Conservation (phyloP, 2,329 filamentous ascomycete genomes). For the Aaosphaeria arxii region DNA sequence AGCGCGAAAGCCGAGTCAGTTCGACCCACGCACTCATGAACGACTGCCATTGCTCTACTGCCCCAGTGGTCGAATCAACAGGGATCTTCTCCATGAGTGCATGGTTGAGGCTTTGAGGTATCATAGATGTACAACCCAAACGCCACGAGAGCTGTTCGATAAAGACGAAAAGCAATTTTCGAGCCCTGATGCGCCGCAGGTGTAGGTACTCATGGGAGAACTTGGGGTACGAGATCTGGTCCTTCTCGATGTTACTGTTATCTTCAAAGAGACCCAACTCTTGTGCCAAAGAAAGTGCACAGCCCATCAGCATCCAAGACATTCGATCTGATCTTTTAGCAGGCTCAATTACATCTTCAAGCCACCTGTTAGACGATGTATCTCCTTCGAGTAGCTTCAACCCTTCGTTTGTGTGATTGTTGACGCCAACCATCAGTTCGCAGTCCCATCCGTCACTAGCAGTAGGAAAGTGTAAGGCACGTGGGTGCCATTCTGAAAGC, state of each 20-base stretch:
- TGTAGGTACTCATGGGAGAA: conserved; percentile 26
- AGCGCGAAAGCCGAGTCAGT: conserved; percentile 45
- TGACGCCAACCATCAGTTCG: conserved; percentile 45
- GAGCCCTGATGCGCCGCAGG: conserved; percentile 30
- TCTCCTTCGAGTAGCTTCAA: conserved; percentile 33
- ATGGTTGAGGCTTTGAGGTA: conserved; percentile 45
- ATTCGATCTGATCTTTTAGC: conserved; percentile 56
- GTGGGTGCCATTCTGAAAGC: conserved; percentile 57
- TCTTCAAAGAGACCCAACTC: conserved; percentile 52
- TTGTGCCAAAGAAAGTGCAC: conserved; percentile 51
- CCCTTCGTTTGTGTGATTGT: conserved; percentile 37
- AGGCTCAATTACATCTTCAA: conserved; percentile 54
- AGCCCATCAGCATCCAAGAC: conserved; percentile 60
- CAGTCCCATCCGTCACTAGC: conserved; percentile 56
- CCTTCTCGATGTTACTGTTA: conserved; percentile 33
- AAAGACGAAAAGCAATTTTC: conserved; percentile 42
- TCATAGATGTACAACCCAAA: conserved; percentile 51
- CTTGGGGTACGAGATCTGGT: conserved; percentile 32
- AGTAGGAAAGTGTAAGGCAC: conserved; percentile 53
- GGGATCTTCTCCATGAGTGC: conserved; percentile 40
- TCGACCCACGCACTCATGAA: conserved; percentile 53
- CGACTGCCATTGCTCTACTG: conserved; percentile 47
- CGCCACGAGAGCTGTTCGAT: conserved; percentile 52
- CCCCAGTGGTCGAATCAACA: conserved; percentile 33
- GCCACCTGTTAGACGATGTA: conserved; percentile 43